Evolutionary conservation across 371 early-diverging fungal genomes (phyloP).

Genomic region (Apophysomyces sp.): DNA sequence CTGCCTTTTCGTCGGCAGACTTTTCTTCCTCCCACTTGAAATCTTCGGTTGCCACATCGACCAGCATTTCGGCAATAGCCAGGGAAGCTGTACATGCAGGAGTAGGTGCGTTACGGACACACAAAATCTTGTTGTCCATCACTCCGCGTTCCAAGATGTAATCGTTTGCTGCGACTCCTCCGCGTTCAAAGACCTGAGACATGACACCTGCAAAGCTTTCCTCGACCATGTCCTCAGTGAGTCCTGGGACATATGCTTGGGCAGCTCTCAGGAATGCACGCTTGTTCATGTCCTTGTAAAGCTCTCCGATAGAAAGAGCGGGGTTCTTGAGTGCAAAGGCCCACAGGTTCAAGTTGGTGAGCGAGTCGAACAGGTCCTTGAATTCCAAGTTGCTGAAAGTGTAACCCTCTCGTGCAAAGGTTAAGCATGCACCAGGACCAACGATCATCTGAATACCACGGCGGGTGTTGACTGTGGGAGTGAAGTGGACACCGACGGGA

Average conservation of each 20-base stretch:
- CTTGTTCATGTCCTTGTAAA: conserved; percentile 51
- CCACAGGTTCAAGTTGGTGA: conserved; percentile 42
- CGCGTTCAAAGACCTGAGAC: conserved; percentile 48
- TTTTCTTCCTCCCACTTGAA: conserved; percentile 34
- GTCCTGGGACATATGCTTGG: conserved; percentile 46
- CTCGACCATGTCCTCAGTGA: conserved; percentile 51
- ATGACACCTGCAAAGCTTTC: conserved; percentile 53
- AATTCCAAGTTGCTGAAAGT: conserved; percentile 27
- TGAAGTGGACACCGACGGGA: conserved; percentile 51
- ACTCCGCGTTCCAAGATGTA: conserved; percentile 48
- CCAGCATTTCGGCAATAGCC: conserved; percentile 51
- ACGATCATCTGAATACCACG: conserved; percentile 52
- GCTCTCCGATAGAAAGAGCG: conserved; percentile 41
- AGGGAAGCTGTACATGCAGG: conserved; percentile 53
- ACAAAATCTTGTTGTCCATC: conserved; percentile 44
- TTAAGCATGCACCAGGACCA: conserved; percentile 53
- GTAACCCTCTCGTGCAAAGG: conserved; percentile 47
- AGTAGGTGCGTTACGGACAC: conserved; percentile 53
- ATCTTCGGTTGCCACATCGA: conserved; percentile 47
- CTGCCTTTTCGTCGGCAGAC: conserved; percentile 4
- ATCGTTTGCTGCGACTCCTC: conserved; percentile 50
- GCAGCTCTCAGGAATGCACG: conserved; percentile 47
- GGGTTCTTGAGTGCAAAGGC: conserved; percentile 49
- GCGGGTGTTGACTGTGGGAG: conserved; percentile 46
- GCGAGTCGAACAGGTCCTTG: conserved; percentile 34